A percentile compares a stretch with the other conserved stretches of the same genome.
phyloP scores from a whole-genome alignment of 1,284 basidiomycete genomes.

The Rhodotorula sp. region DNA sequence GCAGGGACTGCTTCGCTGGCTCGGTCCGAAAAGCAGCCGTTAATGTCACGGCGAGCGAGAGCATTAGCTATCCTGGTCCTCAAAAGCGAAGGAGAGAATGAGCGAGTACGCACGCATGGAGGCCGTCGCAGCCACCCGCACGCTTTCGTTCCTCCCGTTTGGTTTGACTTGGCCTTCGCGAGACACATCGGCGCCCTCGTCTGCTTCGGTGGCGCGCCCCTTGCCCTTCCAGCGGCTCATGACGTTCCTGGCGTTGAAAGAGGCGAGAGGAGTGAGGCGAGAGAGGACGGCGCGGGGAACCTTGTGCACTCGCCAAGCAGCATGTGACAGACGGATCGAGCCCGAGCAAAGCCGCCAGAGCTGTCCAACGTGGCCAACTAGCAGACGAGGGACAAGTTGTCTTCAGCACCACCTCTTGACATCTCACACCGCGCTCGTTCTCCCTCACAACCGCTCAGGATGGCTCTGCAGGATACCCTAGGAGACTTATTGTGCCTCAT shows the following conservation, averaged over 20 bases:
- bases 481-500: constrained; percentile 37
- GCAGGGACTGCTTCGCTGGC: neutral
- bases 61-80: neutral
- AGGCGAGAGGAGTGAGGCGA: no score
- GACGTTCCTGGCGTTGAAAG: no score
- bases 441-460: neutral
- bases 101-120: neutral
- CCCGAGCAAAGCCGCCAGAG: no score
- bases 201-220: no score
- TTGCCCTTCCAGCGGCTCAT: no score
- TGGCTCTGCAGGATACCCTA: constrained; percentile 2
- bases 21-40: neutral
- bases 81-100: neutral
- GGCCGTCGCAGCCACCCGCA: neutral
- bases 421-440: neutral
- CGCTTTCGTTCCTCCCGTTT: neutral
- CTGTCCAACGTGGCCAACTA: no score
- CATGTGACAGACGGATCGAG: no score
- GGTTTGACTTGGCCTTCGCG: no score
- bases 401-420: neutral
- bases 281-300: no score
- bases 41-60: neutral
- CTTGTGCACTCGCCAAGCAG: no score
- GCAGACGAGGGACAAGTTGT: no score
- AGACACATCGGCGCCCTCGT: neutral